Percentiles rank a stretch among this genome's conserved stretches.
Evolutionary conservation across 306 rosid genomes (phyloP).

Genomic region (Prunus campanulata): DNA sequence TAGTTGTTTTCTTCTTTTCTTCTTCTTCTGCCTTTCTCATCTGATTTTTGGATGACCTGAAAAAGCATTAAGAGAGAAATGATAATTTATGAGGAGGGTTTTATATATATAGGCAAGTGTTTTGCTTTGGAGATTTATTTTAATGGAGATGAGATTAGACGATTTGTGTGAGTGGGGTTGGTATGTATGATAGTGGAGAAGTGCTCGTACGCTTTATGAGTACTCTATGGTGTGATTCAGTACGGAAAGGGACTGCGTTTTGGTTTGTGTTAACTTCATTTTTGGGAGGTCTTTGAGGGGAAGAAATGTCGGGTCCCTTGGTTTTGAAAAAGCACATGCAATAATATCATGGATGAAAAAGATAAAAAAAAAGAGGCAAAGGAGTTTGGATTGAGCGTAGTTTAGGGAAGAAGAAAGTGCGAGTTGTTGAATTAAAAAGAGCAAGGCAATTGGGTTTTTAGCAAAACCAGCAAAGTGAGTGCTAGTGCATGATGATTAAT

Average conservation of each 20-base stretch:
- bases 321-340: not conserved
- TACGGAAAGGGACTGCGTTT: constrained; percentile 1
- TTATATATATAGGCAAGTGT: not conserved
- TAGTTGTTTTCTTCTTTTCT: not conserved
- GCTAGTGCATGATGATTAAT: no score
- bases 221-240: constrained; percentile 4
- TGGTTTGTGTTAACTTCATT: no score
- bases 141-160: not conserved
- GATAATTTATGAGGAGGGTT: not conserved
- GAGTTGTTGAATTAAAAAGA: not conserved
- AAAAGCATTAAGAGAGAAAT: not conserved
- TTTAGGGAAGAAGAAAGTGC: not conserved
- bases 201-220: constrained; percentile 11
- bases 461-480: not conserved
- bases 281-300: not conserved
- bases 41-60: not conserved
- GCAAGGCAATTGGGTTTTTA: not conserved
- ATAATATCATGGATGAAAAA: not conserved
- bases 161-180: constrained; percentile 5
- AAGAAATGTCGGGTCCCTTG: not conserved
- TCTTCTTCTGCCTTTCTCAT: constrained; percentile 1
- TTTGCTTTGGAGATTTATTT: not conserved
- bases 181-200: not conserved
- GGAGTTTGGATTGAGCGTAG: not conserved
- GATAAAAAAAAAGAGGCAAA: not conserved